Base-by-base conservation (phyloP, 441 rosid species). In the Pelargonium citronellum region DNA sequence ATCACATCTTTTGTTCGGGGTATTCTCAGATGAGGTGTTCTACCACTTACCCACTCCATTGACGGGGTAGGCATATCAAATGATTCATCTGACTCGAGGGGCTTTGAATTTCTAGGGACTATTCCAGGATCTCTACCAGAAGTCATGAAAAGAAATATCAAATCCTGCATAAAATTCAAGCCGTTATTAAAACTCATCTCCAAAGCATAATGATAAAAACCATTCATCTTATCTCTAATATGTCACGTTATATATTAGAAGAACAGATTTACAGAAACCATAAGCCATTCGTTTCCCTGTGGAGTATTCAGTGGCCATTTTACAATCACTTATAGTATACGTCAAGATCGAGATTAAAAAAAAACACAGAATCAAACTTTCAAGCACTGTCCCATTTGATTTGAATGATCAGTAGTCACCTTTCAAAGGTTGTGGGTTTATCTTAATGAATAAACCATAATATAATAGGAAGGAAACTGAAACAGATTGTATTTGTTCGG, bases 41-140 rank as follows among this genome's bases (percentile, higher is more conserved):
- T 89, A 60, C 75, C 80, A 8, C 75, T 83, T n/a, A 87, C 79
- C 96, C 97, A 90, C 66, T 89, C 97, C 82, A 83, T 81, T 0
- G 97, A 90, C 1, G 84, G 72, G 41, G 80, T 79, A 15, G 67
- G 73, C 41, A 70, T n/a, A 39, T 78, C 77, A 9, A 70, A 2
- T 7, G 43, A 57, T 64, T 87, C 95, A 16, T 87, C 91, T 41
- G 72, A 11, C 51, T 89, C 90, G 0, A 87, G 92, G 4, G 85
- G 86, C 19, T 51, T 78, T 67, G 79, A 62, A 73, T 86, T 95
- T 60, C 97, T 78, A 3, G 92, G 95, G 43, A 95, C 85, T 67
- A 95, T 91, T 69, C 99, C 97, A 0, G 97, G 99, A 78, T 95
- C 97, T 83, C 97, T 78, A 64, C 91, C 72, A 11, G 92, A 85